A percentile compares a stretch with the other conserved stretches of the same genome.
These are phyloP conservation scores for Orychophragmus violaceus DNA, from an alignment of 345 rosid species.

Conservation along the genomic window DNA sequence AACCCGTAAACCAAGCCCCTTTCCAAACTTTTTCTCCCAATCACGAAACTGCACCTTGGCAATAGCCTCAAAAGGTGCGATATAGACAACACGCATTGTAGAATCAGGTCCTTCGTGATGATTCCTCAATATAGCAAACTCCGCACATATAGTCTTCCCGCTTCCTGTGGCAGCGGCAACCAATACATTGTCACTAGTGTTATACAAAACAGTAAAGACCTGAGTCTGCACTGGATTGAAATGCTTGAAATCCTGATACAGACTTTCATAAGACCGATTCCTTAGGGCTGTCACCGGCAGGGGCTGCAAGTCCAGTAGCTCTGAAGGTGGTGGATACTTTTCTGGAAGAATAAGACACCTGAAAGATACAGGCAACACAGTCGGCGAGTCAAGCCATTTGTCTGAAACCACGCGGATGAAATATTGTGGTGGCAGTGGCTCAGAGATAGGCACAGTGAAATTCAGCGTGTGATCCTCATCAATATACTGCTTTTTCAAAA, in stretches of 20 bases:
- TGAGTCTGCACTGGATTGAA: conserved; percentile 98
- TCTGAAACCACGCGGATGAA: conserved; percentile 89
- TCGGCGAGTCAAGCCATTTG: conserved; percentile 87
- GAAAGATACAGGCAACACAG: conserved; percentile 87
- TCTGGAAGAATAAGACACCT: conserved; percentile 95
- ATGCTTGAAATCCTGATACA: conserved; percentile 78
- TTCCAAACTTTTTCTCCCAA: conserved; percentile 86
- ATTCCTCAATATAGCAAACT: conserved; percentile 80
- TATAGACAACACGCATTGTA: conserved; percentile 68
- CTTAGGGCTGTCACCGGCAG: conserved; percentile 89
- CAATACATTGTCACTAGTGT: conserved; percentile 81
- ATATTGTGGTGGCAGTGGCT: conserved; percentile 93
- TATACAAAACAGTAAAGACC: conserved; percentile 82
- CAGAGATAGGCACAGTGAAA: conserved; percentile 89
- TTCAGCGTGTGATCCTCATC: conserved; percentile 79
- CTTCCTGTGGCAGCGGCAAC: conserved; percentile 98
- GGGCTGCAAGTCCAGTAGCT: conserved; percentile 88
- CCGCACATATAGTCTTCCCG: conserved; percentile 96
- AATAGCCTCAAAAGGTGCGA: conserved; percentile 89
- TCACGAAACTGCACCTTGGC: conserved; percentile 72
- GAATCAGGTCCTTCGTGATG: conserved; percentile 67
- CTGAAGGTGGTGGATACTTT: conserved; percentile 95
- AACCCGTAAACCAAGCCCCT: conserved; percentile 73
- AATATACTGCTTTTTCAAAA: conserved; percentile 84
- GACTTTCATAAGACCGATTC: conserved; percentile 80